These are phyloP conservation scores for Penicillium hordei DNA, from an alignment of 2,329 filamentous ascomycete genomes.

Conservation along the genomic window DNA sequence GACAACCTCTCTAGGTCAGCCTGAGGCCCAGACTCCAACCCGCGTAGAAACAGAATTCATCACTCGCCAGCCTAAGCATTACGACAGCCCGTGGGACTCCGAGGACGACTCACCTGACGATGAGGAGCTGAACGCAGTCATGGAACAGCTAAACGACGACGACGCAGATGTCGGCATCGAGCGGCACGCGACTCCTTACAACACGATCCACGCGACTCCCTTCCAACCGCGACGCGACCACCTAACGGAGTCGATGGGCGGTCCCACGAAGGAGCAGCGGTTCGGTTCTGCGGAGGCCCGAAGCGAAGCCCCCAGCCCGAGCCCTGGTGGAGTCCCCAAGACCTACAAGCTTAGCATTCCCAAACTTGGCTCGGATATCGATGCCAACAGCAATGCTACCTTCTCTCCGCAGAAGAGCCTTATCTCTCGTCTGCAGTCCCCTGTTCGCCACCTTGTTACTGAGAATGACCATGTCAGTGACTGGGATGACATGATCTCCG, in stretches of 20 bases:
- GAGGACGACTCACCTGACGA: slow-evolving; percentile 39
- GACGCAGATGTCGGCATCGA: slow-evolving; percentile 75
- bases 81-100: slow-evolving; percentile 22
- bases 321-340: slow-evolving; percentile 57
- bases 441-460: slow-evolving; percentile 63
- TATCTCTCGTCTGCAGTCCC: slow-evolving; percentile 54
- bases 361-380: slow-evolving; percentile 38
- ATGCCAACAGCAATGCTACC: slow-evolving; percentile 46
- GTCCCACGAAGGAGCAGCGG: slow-evolving; percentile 56
- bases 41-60: not conserved
- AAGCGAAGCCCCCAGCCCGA: slow-evolving; percentile 73
- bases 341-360: slow-evolving; percentile 48
- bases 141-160: slow-evolving; percentile 75
- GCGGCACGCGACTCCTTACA: slow-evolving; percentile 48
- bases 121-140: slow-evolving; percentile 86
- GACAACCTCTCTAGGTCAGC: slow-evolving; percentile 12
- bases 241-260: slow-evolving; percentile 42
- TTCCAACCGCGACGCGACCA: slow-evolving; percentile 13
- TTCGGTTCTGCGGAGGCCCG: slow-evolving; percentile 54
- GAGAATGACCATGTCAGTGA: slow-evolving; percentile 71
- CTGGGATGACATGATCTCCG: slow-evolving; percentile 85
- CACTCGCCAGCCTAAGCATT: not conserved
- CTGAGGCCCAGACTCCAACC: slow-evolving; percentile 1
- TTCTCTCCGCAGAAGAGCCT: slow-evolving; percentile 64
- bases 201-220: slow-evolving; percentile 8